phyloP scores from a whole-genome alignment of 805 yeast genomes.

The Ascoidea asiatica region DNA sequence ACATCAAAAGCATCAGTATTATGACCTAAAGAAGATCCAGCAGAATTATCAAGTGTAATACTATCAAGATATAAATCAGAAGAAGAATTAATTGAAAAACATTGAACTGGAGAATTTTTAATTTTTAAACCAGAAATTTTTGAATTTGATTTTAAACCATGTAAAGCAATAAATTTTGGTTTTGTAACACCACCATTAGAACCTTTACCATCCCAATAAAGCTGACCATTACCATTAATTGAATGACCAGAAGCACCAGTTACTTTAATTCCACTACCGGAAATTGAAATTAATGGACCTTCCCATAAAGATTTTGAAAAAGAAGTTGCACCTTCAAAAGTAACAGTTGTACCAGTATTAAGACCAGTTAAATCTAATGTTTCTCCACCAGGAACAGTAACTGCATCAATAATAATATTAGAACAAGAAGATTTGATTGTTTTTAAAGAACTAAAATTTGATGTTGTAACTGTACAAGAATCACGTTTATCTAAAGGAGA shows the following conservation, averaged over 20 bases:
- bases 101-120: constrained; percentile 10
- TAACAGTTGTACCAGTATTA: constrained; percentile 9
- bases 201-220: constrained; percentile 12
- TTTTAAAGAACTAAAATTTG: background rate
- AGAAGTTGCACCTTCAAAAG: constrained; percentile 11
- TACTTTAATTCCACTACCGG: constrained; percentile 10
- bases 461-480: constrained; percentile 1
- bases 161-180: constrained; percentile 10
- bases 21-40: constrained; percentile 8
- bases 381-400: constrained; percentile 11
- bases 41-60: constrained; percentile 8
- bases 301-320: constrained; percentile 10
- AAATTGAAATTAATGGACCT: constrained; percentile 11
- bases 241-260: constrained; percentile 10
- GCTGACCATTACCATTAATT: constrained; percentile 10
- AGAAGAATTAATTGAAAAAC: constrained; percentile 5
- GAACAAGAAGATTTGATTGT: constrained; percentile 6
- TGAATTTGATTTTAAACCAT: constrained; percentile 3
- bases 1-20: constrained; percentile 12
- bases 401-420: constrained; percentile 6
- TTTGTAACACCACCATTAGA: constrained; percentile 9
- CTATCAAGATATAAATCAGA: constrained; percentile 3
- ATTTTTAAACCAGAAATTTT: constrained; percentile 8
- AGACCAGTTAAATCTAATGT: constrained; percentile 11
- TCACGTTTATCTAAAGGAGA: too few relatives aligned